Evolutionary conservation across 345 rosid species (phyloP).

Genomic region (Adansonia digitata): DNA sequence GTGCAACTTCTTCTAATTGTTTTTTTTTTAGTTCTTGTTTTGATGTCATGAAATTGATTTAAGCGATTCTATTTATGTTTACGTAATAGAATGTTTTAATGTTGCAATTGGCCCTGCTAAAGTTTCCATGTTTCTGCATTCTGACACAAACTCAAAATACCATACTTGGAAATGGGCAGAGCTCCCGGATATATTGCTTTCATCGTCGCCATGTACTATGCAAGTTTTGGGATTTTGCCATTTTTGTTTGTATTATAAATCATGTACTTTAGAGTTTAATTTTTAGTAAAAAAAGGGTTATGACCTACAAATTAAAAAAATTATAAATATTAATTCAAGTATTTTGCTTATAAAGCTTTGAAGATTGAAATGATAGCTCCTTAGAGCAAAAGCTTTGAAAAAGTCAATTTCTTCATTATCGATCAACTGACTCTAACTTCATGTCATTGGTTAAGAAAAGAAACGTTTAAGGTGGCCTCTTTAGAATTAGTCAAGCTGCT

Average conservation of each 20-base stretch:
- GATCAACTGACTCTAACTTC: not conserved
- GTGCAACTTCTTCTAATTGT: too few relatives aligned
- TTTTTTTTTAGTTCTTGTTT: not conserved
- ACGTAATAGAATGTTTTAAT: constrained; percentile 19
- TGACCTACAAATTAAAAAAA: too few relatives aligned
- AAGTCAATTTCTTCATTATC: not conserved
- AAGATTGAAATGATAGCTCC: too few relatives aligned
- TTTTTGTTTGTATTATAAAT: not conserved
- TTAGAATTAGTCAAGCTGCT: not conserved
- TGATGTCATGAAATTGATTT: too few relatives aligned
- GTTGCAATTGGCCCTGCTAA: constrained; percentile 80
- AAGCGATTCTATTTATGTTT: not conserved
- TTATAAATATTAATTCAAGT: too few relatives aligned
- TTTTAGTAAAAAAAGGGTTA: too few relatives aligned
- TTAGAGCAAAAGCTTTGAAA: not conserved
- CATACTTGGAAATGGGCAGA: not conserved
- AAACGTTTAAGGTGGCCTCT: not conserved
- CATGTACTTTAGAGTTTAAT: not conserved
- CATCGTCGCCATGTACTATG: not conserved
- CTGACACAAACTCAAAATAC: not conserved
- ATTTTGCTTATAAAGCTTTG: too few relatives aligned
- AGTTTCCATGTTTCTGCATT: not conserved
- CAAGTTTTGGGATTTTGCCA: not conserved
- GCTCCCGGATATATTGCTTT: not conserved
- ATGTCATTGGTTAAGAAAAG: not conserved